phyloP scores from a whole-genome alignment of 139 green algal genomes.

The Pleodorina starrii region DNA sequence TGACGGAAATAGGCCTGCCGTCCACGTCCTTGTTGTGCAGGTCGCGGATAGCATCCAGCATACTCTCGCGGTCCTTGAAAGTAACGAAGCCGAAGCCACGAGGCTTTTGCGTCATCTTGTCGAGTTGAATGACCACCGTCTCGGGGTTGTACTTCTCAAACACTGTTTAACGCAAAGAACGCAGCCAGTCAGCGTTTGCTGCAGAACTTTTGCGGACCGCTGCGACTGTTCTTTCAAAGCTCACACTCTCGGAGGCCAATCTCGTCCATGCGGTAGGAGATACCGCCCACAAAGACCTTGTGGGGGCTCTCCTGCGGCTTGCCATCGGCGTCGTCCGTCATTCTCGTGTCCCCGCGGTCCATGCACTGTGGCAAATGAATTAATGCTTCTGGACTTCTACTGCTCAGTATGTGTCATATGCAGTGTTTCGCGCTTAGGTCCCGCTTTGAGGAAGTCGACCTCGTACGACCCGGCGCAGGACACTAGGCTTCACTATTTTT shows the following conservation, averaged over 20 bases:
- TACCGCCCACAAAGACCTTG: conserved; percentile 80
- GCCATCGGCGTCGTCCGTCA: conserved; percentile 3
- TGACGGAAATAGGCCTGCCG: conserved; percentile 82
- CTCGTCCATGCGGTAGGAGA: conserved; percentile 75
- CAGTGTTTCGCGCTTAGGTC: no score
- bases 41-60: conserved; percentile 75
- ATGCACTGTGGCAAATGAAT: no score
- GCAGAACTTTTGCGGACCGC: neutral
- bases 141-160: conserved; percentile 68
- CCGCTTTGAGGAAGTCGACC: no score
- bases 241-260: conserved; percentile 69
- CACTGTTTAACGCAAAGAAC: conserved; percentile 51
- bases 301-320: conserved; percentile 22
- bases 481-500: no score
- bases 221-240: no score
- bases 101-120: conserved; percentile 75
- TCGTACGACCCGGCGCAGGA: no score
- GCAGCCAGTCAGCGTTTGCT: neutral
- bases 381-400: no score
- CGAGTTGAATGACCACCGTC: conserved; percentile 71
- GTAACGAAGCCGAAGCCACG: conserved; percentile 91
- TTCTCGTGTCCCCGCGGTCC: neutral
- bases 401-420: no score
- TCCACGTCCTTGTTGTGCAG: conserved; percentile 87
- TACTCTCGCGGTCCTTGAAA: conserved; percentile 76